Conservation (phyloP, 768 basidiomycete species). For the Boletus bicolor region DNA sequence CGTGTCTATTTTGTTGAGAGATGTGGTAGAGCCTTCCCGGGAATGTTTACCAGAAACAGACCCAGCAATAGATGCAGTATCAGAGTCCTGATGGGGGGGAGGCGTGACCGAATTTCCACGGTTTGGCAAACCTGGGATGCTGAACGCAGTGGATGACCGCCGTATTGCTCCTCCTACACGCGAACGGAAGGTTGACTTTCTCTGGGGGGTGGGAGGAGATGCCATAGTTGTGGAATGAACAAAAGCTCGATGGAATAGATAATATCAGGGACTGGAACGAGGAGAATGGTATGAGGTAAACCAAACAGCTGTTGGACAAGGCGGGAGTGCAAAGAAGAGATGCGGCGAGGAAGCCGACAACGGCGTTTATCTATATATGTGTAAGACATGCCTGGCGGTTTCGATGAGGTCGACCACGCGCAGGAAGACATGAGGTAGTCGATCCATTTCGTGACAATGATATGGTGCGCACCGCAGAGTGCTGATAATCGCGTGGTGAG, state of each 20-base stretch:
- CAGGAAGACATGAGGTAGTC: conserved; percentile 24
- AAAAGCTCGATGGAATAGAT: conserved; percentile 1
- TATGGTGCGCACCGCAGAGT: conserved; percentile 31
- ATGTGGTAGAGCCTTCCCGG: conserved; percentile 27
- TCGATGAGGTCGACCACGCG: conserved; percentile 35
- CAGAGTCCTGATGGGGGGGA: conserved; percentile 27
- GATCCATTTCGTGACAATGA: conserved; percentile 24
- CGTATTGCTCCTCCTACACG: conserved; percentile 61
- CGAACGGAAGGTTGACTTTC: conserved; percentile 46
- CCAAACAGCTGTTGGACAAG: conserved; percentile 7
- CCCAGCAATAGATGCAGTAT: conserved; percentile 23
- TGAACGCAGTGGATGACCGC: conserved; percentile 56
- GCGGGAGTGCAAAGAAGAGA: conserved; percentile 21
- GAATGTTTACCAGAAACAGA: conserved; percentile 30
- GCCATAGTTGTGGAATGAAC: conserved; percentile 25
- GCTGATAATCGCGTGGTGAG: conserved; percentile 36
- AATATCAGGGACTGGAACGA: conserved; percentile 8
- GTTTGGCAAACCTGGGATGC: conserved; percentile 36
- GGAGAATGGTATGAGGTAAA: conserved; percentile 7
- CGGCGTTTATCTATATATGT: conserved; percentile 28
- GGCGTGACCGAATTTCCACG: conserved; percentile 26
- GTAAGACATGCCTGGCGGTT: conserved; percentile 32
- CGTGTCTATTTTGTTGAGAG: conserved; percentile 35
- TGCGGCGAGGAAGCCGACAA: conserved; percentile 19
- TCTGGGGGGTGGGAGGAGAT: conserved; percentile 32